Evolutionary conservation across 768 basidiomycete species (phyloP).

Genomic region (Pleurotus salmoneostramineus): DNA sequence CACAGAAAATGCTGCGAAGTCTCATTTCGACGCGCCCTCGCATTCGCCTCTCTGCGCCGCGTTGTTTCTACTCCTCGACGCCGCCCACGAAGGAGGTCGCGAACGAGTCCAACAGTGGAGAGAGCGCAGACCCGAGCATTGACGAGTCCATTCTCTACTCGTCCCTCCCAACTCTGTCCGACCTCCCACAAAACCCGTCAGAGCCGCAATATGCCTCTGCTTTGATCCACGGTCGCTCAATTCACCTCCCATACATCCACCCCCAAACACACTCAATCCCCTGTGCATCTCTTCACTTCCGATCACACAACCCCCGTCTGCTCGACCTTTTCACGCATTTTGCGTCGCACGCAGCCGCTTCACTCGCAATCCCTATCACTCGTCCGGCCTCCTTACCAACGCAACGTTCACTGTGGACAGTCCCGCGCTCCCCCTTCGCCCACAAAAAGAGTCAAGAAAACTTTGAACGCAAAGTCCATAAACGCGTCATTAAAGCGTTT

Average conservation of each 20-base stretch:
- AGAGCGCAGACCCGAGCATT: no score
- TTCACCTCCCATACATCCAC: constrained; percentile 52
- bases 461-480: constrained; percentile 82
- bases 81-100: no score
- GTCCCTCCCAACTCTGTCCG: no score
- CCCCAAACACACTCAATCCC: constrained; percentile 67
- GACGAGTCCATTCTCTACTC: no score
- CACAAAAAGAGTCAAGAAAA: constrained; percentile 97
- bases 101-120: no score
- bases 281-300: constrained; percentile 79
- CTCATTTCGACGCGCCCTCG: no score
- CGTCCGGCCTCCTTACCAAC: constrained; percentile 65
- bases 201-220: constrained; percentile 50
- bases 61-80: no score
- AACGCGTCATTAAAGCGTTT: constrained; percentile 85
- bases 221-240: constrained; percentile 57
- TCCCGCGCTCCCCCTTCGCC: constrained; percentile 79
- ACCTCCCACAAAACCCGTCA: constrained; percentile 7
- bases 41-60: no score
- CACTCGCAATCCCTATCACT: constrained; percentile 78
- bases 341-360: constrained; percentile 77
- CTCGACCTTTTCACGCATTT: constrained; percentile 85
- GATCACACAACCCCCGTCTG: constrained; percentile 62
- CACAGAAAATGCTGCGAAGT: no score
- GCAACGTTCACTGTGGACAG: constrained; percentile 80